Evolutionary conservation across 176 grass and related monocot genomes (phyloP), one percentile per base, ranked within the genome.

Genomic region (Carex littledalei): DNA sequence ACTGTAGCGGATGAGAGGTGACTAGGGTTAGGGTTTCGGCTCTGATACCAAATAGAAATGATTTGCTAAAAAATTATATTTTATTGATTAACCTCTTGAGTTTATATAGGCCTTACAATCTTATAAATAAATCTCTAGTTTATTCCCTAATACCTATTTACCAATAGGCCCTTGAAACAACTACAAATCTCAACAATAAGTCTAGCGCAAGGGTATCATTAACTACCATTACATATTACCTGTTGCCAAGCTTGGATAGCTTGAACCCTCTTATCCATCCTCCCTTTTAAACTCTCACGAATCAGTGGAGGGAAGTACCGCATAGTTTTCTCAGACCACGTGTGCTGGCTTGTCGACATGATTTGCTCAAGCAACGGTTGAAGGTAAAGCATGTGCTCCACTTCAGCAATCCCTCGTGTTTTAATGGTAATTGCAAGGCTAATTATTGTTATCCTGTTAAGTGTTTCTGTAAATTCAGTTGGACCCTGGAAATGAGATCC

Each of bases 401-500:
- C 95, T 87, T 98, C 95, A 52, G 93, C 93, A 85, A 98, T 93
- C 66, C 95, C 95, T 77, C 93, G 91, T 65, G 95, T 98, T 88
- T 95, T 98, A 37, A 98, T 98, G 39, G 95, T 98, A 72, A 98
- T 95, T 60, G 95, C 95, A 70, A 98, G 93, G 88, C 95, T 98
- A 89, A 98, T 95, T 93, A 98, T 98, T 11, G 95, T 98, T 92
- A 95, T 98, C 66, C 95, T 89, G 71, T 98, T 98, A 89, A 98
- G 91, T 37, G 95, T 98, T 88, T 98, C 95, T 65, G 95, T 98
- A 81, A 98, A 98, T 74, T 98, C 95, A 80, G 95, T 98, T 88
- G 95, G 93, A 34, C 93, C 93, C 95, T 98, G 75, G 61, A 91
- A 77, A 31, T 66, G 21, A 68, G 21, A 83, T 49, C 35, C 8